Base-by-base conservation (phyloP, 2,329 filamentous ascomycete genomes). In the Pestalotiopsis sp. region DNA sequence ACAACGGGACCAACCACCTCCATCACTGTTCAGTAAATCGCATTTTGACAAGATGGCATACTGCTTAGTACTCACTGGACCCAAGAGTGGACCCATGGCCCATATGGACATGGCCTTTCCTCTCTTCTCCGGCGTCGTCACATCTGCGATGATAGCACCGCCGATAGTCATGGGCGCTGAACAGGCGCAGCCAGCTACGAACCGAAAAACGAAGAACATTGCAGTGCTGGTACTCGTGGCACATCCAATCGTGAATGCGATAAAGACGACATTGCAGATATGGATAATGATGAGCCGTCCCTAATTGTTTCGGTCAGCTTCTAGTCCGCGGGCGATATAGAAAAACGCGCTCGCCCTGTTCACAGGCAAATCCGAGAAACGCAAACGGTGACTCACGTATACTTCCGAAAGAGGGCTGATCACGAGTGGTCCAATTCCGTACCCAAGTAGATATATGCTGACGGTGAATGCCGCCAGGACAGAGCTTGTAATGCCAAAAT, bases 351-450 rank as follows among this genome's bases (percentile, higher is more conserved):
- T 36, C 6, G 31, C 31, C 31, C 5, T 36, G 31, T 36, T 7
- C 5, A 36, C 7, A 36, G 31, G 6, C 31, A 9, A 36, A 36
- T 7, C 2, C 31, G 41, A 52, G 17, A 52, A 9, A 9, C 0
- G 9, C 0, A n/a, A 52, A 2, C 3, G n/a, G 17, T 1, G 0
- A 52, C 45, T 20, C 17, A 52, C 27, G 25, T 36, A 59, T 4
- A 89, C 77, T 75, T 92, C 90, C 13, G 85, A 88, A 7, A 91
- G 68, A 0, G 90, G 89, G 0, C 88, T 88, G 66, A 88, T 85
- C 4, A 91, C 68, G 62, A 87, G 77, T 0, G 90, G 89, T 0
- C 89, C 90, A 36, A 69, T 36, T 6, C 66, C 69, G 63, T 64
- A 68, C 4, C 68, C 68, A n/a, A 67, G n/a, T 9, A 70, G 36